A percentile compares a stretch with the other conserved stretches of the same genome.
Conservation (phyloP, 805 yeast species). For the Sungouiella blattae region DNA sequence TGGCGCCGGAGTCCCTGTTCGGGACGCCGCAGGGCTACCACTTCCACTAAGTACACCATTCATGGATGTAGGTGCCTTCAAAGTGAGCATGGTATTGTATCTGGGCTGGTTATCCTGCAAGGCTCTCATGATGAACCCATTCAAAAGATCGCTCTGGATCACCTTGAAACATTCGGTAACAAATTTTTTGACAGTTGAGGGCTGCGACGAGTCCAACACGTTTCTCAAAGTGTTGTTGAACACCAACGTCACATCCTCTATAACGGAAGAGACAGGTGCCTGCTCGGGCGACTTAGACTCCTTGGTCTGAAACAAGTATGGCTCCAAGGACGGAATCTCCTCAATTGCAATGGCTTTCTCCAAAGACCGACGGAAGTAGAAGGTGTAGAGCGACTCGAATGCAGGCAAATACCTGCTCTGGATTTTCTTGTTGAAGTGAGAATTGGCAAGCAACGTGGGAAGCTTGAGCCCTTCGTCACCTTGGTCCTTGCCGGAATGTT, state of each 20-base stretch:
- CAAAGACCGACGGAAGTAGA: conserved; percentile 71
- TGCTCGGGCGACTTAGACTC: conserved; percentile 43
- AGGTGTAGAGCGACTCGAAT: conserved; percentile 61
- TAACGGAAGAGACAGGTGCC: conserved; percentile 73
- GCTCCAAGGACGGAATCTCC: conserved; percentile 57
- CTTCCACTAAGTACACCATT: conserved; percentile 10
- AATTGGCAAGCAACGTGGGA: conserved; percentile 52
- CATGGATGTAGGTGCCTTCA: conserved; percentile 10
- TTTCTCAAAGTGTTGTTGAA: conserved; percentile 65
- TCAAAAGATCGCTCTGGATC: conserved; percentile 60
- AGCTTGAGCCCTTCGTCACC: conserved; percentile 26
- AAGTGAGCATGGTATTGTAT: conserved; percentile 30
- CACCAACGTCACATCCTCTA: conserved; percentile 80
- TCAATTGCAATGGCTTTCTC: conserved; percentile 81
- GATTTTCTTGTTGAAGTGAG: conserved; percentile 56
- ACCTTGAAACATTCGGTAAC: conserved; percentile 54
- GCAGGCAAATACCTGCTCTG: conserved; percentile 51
- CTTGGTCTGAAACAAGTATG: conserved; percentile 26
- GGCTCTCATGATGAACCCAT: conserved; percentile 39
- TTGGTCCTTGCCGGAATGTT: too few relatives aligned
- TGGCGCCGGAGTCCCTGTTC: conserved; percentile 33
- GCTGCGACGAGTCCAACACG: conserved; percentile 69
- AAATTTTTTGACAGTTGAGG: conserved; percentile 50
- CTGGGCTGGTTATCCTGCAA: conserved; percentile 40
- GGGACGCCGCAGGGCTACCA: conserved; percentile 22